Base-by-base conservation (phyloP, 2,329 filamentous ascomycete species). In the Trichoderma pleuroti region DNA sequence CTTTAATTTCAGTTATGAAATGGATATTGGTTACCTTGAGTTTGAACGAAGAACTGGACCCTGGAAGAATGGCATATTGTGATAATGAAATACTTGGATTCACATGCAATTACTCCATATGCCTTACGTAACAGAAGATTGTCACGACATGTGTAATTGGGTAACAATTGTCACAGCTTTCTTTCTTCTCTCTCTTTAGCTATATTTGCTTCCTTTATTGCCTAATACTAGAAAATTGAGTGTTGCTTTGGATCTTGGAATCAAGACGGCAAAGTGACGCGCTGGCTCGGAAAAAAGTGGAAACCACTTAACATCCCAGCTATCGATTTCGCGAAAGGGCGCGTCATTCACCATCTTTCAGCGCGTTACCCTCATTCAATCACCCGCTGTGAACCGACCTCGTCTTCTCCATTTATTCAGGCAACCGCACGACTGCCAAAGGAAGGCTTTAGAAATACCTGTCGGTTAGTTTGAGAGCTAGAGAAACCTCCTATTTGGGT, bases 261-360 rank as follows among this genome's bases (percentile, higher is more conserved):
- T 5, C 3, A 24, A 2, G 46, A 24, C 21, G 52, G 18, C n/a
- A 32, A 28, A 28, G 46, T 49, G 52, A 57, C 60, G 49, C 60
- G 68, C 60, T 57, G 46, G 36, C 7, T 42, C 10, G 12, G 56
- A 54, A 70, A 70, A 67, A 70, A 70, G 74, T 76, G 76, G 77
- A 72, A 75, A 56, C 76, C 73, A 76, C 78, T 78, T 78, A 76
- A 78, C 70, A 78, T 73, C 77, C 76, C 73, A 76, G 74, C 24
- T 61, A 69, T 72, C 21, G 39, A 71, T 42, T 57, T 70, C 76
- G 76, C 76, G 77, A 73, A 70, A 70, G 67, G 72, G 73, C 77
- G 77, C 77, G 77, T 77, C 76, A 78, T 77, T 72, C 49, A 75
- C 73, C 71, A 74, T 73, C 69, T 54, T 60, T 66, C 68, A 46